Base-by-base conservation (phyloP, 345 rosid genomes). In the Geranium brycei region DNA sequence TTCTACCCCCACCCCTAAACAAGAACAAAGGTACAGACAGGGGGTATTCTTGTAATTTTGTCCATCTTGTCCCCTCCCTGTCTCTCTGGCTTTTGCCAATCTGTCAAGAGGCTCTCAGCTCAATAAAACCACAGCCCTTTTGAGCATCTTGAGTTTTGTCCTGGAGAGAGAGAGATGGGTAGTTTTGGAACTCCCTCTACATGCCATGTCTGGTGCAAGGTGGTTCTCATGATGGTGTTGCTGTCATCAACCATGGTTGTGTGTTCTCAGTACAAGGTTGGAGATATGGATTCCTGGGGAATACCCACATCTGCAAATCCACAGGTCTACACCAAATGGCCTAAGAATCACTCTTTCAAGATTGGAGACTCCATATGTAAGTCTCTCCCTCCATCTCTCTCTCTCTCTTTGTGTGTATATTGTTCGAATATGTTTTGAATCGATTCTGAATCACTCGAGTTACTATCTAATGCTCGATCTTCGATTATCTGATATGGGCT, bases 221-320 rank as follows among this genome's bases (percentile, higher is more conserved):
- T 23, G 28, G 28, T 23, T 8, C 13, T 47, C 11, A 10, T 47
- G 13, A 47, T 47, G 53, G 11, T 47, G 53, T 47, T 47, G 53
- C 53, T 47, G 11, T 47, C 53, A 47, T 8, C 53, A 47, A 47
- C 53, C 53, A 51, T 28, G 8, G 66, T 38, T 67, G 31, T 17
- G 28, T 40, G 67, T 23, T 62, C 31, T 60, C 70, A 71, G 28
- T 75, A 66, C 82, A 78, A 80, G 68, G 84, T 80, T 53, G 99
- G 98, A 62, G 86, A 86, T 77, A 71, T 92, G 72, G 80, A 87
- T 78, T 78, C 93, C 11, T 92, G 99, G 97, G 95, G 91, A 0
- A 70, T 90, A 64, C 99, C 97, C 66, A n/a, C 78, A 61, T 73
- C 82, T 17, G 62, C 86, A 47, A 79, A 88, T 61, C 82, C 82